Evolutionary conservation across 495 filamentous ascomycete species (phyloP), one percentile per base, ranked within the genome.

Genomic region (Penicillium goetzii): DNA sequence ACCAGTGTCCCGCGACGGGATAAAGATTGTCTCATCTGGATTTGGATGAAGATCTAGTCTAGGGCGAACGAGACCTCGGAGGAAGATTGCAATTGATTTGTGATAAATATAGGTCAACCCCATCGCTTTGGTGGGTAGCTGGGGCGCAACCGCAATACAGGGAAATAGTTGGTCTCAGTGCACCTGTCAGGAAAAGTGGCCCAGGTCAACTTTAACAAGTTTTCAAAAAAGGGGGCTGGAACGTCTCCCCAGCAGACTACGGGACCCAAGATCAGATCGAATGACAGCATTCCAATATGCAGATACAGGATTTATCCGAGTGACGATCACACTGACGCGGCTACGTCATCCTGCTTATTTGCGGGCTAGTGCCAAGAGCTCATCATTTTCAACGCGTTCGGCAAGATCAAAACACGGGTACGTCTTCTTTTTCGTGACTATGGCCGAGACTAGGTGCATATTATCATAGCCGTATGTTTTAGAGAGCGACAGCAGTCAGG

Each of bases 1-100:
- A 19, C 62, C 68, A 5, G 63, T 41, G 28, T 83, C 76, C 38
- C 81, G 76, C 14, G 79, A 75, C 12, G 76, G 69, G 23, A 83
- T 76, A 0, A 63, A 63, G 3, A 74, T 59, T 17, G 73, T 61
- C 10, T 78, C 70, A 65, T 80, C 74, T 14, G 76, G 76, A 34
- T 68, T 74, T 15, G 67, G 67, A 19, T 68, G 11, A 15, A 67
- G 34, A n/a, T 71, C 57, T 17, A 72, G 64, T 40, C 64, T 63
- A 17, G 62, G 64, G 36, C 63, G 62, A 32, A 72, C 59, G 26
- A 69, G 56, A 4, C 60, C 59, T 17, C 67, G 63, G 52, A 72
- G 67, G 52, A 72, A 65, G 2, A 49, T 23, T 28, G 67, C 66
- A 17, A 70, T 55, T 0, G 52, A 55, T 43, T 68, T 72, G 33